Conservation (phyloP, 768 basidiomycete species). For the Macrocybe gigantea region DNA sequence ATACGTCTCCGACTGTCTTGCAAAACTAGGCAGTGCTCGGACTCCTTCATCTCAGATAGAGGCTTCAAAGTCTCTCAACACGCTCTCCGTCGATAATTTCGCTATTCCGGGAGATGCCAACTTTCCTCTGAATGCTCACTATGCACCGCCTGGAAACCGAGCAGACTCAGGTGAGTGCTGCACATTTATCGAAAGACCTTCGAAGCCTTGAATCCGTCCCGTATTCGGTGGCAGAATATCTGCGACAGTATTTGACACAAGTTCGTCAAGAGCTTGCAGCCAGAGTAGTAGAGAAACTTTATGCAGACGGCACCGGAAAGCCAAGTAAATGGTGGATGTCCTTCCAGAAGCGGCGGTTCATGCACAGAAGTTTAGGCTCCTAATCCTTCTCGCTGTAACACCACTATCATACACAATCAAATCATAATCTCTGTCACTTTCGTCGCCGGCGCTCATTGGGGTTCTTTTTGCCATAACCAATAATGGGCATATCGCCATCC, state of each 20-base stretch:
- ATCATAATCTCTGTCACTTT: constrained; percentile 32
- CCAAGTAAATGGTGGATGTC: constrained; percentile 99
- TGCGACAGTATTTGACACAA: constrained; percentile 89
- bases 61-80: constrained; percentile 83
- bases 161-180: constrained; percentile 66
- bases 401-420: constrained; percentile 12
- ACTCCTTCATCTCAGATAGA: constrained; percentile 72
- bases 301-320: constrained; percentile 88
- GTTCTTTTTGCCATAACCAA: constrained; percentile 86
- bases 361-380: constrained; percentile 82
- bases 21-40: constrained; percentile 75
- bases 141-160: constrained; percentile 71
- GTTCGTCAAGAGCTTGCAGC: constrained; percentile 88
- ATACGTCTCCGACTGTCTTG: constrained; percentile 95
- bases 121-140: constrained; percentile 90
- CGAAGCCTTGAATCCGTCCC: constrained; percentile 5
- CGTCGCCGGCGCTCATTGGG: constrained; percentile 75
- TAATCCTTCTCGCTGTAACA: constrained; percentile 22
- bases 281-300: constrained; percentile 81
- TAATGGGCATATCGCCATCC: constrained; percentile 70
- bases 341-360: constrained; percentile 96
- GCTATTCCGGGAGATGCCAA: constrained; percentile 93
- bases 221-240: constrained; percentile 52
- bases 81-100: constrained; percentile 90
- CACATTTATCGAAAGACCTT: not conserved